These are phyloP conservation scores for Penicillium subrubescens DNA, from an alignment of 495 filamentous ascomycete species.

Conservation along the genomic window DNA sequence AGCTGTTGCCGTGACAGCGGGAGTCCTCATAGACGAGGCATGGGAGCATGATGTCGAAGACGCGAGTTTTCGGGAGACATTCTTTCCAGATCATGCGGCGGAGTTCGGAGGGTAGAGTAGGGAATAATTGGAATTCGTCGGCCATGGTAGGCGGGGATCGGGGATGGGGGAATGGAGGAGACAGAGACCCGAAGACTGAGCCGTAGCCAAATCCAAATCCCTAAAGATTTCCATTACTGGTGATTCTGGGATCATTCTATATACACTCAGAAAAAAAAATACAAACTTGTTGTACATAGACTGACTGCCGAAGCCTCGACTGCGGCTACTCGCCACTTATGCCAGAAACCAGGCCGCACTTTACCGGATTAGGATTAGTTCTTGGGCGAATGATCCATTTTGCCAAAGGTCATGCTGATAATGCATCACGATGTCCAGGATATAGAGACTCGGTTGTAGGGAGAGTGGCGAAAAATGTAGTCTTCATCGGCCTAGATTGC, in stretches of 20 bases:
- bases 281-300: no score
- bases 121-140: background rate
- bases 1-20: background rate
- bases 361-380: background rate
- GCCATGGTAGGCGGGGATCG: background rate
- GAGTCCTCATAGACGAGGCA: background rate
- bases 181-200: background rate
- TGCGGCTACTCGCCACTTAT: background rate
- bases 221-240: background rate
- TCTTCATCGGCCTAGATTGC: background rate
- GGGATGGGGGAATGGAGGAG: no score
- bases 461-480: background rate
- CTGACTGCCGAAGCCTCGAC: background rate
- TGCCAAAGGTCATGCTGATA: background rate
- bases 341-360: background rate
- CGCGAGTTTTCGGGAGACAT: background rate
- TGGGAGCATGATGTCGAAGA: conserved; percentile 1
- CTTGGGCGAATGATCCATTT: background rate
- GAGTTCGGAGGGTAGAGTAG: background rate
- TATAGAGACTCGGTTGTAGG: background rate
- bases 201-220: background rate
- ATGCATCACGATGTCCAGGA: background rate
- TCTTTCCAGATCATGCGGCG: conserved; percentile 7
- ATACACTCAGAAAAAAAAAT: background rate
- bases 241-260: background rate